A percentile compares a stretch with the other conserved stretches of the same genome.
phyloP scores from a whole-genome alignment of 2,329 filamentous ascomycete genomes.

The Talaromyces sp. region DNA sequence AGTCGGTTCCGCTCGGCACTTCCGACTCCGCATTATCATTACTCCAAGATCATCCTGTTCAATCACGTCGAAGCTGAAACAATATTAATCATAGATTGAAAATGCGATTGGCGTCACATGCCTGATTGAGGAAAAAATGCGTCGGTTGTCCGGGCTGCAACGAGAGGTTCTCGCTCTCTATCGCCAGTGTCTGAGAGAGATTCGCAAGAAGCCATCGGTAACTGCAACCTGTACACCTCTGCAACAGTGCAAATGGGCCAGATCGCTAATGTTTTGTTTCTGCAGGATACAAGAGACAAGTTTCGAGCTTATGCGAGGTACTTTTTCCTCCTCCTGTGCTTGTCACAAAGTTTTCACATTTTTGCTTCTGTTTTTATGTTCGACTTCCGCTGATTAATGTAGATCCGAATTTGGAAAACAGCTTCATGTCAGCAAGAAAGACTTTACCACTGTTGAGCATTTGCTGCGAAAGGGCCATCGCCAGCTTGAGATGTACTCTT shows the following conservation, averaged over 20 bases:
- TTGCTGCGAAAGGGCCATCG: constrained; percentile 73
- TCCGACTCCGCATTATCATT: background rate
- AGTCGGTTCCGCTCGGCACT: background rate
- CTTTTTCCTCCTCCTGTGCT: background rate
- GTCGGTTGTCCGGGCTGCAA: constrained; percentile 75
- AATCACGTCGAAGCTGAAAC: background rate
- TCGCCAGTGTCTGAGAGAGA: constrained; percentile 75
- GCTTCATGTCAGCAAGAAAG: constrained; percentile 66
- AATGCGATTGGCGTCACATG: background rate
- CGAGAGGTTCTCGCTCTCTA: constrained; percentile 83
- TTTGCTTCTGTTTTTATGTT: background rate
- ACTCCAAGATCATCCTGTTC: background rate
- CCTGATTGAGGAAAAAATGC: constrained; percentile 1
- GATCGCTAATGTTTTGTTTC: background rate
- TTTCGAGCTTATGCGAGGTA: constrained; percentile 38
- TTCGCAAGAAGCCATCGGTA: constrained; percentile 73
- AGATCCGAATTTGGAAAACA: constrained; percentile 75
- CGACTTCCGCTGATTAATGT: constrained; percentile 9
- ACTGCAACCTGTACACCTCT: constrained; percentile 16
- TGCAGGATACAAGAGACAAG: constrained; percentile 35
- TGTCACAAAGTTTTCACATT: too few species aligned
- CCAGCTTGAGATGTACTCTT: constrained; percentile 77
- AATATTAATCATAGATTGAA: background rate
- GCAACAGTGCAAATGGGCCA: background rate
- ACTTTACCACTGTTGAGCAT: constrained; percentile 82